phyloP scores from a whole-genome alignment of 176 grass and related monocot genomes.

The Themeda triandra region DNA sequence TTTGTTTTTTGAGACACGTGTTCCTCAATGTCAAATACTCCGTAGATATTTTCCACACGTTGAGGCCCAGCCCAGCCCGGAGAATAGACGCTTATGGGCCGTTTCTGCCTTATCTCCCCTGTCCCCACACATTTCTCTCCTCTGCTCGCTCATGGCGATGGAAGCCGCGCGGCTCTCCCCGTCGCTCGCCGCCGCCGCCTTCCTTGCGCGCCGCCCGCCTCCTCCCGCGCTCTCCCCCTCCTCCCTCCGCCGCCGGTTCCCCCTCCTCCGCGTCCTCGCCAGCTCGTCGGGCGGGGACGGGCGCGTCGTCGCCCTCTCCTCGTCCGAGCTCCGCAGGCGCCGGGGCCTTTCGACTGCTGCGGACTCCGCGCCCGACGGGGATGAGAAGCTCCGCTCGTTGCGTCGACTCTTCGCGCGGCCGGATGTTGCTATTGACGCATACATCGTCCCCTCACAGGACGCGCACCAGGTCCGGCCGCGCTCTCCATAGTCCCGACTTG shows the following conservation, averaged over 20 bases:
- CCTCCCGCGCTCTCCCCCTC: background rate
- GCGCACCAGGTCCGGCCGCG: conserved; percentile 64
- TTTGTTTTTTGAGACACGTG: no score
- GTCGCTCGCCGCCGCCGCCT: conserved; percentile 31
- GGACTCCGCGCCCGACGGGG: conserved; percentile 1
- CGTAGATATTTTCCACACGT: no score
- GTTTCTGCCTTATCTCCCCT: background rate
- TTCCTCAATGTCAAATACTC: no score
- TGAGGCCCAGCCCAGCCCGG: no score
- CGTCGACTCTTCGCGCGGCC: conserved; percentile 64
- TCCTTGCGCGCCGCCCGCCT: conserved; percentile 19
- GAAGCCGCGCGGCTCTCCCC: conserved; percentile 42
- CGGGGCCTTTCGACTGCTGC: background rate
- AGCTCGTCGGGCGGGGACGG: conserved; percentile 28
- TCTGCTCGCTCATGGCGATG: conserved; percentile 19
- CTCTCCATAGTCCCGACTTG: background rate
- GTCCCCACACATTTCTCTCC: background rate
- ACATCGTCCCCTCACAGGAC: conserved; percentile 94
- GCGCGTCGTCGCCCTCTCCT: conserved; percentile 51
- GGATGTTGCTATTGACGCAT: conserved; percentile 75
- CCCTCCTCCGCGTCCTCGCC: conserved; percentile 27
- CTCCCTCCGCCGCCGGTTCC: conserved; percentile 25
- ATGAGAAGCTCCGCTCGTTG: conserved; percentile 73
- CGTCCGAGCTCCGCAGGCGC: conserved; percentile 74
- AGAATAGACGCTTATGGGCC: background rate